Conservation (phyloP, 345 rosid species). For the Eucalyptus cloeziana region DNA sequence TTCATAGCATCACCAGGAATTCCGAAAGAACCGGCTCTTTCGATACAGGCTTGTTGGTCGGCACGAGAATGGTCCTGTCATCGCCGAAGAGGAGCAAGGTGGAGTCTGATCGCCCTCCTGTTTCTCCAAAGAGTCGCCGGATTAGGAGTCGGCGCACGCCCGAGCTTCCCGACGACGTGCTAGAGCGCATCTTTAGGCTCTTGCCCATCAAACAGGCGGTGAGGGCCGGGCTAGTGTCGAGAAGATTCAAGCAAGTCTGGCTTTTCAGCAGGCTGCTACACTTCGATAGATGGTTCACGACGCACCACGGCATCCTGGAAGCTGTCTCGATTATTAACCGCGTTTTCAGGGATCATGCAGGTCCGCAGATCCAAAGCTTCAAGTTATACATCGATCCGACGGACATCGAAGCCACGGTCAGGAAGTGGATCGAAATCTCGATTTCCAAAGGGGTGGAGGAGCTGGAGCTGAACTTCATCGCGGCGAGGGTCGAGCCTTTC, state of each 20-base stretch:
- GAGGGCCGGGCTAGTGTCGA: neutral
- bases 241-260: neutral
- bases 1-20: neutral
- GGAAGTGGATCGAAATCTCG: neutral
- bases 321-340: neutral
- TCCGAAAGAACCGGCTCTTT: neutral
- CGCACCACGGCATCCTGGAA: neutral
- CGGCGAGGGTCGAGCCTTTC: neutral
- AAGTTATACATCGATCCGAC: neutral
- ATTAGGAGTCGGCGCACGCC: neutral
- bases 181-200: neutral
- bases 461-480: slow-evolving; percentile 4
- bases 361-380: neutral
- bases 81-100: neutral
- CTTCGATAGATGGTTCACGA: neutral
- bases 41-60: neutral
- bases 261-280: neutral
- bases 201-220: neutral
- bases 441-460: slow-evolving; percentile 6
- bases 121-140: neutral
- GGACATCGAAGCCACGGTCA: neutral
- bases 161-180: neutral
- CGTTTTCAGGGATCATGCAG: neutral
- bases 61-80: neutral
- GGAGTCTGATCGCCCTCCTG: neutral